These are phyloP conservation scores for Hepatocystis sp. DNA, from an alignment of 169 alveolate species.

Conservation along the genomic window DNA sequence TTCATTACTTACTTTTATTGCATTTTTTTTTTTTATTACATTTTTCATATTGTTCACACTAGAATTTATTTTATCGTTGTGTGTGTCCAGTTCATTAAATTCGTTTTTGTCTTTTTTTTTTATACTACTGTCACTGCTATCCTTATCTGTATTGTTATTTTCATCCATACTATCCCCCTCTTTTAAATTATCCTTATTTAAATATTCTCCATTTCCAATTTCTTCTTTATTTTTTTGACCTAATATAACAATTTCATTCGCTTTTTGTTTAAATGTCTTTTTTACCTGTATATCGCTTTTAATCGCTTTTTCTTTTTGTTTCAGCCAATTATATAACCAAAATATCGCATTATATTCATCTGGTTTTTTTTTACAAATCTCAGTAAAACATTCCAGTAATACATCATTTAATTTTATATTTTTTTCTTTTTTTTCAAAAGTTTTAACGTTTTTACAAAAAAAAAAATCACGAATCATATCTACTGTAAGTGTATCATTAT, in stretches of 20 bases:
- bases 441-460: conserved; percentile 45
- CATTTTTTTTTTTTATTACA: no score
- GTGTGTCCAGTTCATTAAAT: no score
- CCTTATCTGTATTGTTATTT: background rate
- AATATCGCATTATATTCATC: conserved; percentile 8
- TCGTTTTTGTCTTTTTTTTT: no score
- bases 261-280: background rate
- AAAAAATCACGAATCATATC: conserved; percentile 46
- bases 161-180: background rate
- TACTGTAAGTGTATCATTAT: conserved; percentile 31
- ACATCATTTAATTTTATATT: conserved; percentile 38
- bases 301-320: conserved; percentile 19
- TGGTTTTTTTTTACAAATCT: conserved; percentile 41
- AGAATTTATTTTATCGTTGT: no score
- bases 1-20: no score
- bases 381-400: conserved; percentile 33
- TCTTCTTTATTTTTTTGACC: background rate
- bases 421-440: conserved; percentile 9
- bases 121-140: background rate
- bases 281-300: background rate
- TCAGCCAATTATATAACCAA: conserved; percentile 63
- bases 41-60: no score
- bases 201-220: background rate
- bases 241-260: background rate
- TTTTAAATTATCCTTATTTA: background rate